Base-by-base conservation (phyloP, 2,329 filamentous ascomycete species). In the Knoxdaviesia proteae region DNA sequence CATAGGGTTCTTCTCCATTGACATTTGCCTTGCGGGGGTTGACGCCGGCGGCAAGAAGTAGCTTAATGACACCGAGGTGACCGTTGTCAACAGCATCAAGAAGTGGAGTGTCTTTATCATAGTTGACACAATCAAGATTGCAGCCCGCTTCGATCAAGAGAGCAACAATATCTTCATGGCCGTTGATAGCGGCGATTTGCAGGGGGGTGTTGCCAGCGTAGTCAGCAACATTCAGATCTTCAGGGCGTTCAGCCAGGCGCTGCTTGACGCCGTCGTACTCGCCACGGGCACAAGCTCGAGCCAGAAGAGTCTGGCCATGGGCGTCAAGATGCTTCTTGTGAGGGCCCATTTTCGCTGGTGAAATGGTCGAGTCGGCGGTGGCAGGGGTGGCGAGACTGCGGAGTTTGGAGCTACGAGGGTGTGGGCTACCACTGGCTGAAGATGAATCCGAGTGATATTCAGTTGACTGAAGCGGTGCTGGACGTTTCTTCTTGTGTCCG, bases 11-110 rank as follows among this genome's bases (percentile, higher is more conserved):
- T 54, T 94, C 80, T 5, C 90, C 90, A 52, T 86, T 80, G n/a
- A 84, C 77, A 55, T 96, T 94, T 39, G 86, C 78, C 50, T 86
- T 82, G 41, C 86, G 77, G 40, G 90, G 90, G 54, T 98, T 92
- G 8, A 93, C 88, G 7, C 87, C 88, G 44, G 87, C 80, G 44
- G 80, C 74, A 3, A 98, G 66, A 34, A 98, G 64, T 7, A 94
- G 65, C 52, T 77, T 83, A 37, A 98, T 82, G 4, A 96, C 88
- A 11, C 81, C 82, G 6, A 94, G 57, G 54, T 98, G 87, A 1
- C 84, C 84, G 53, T 98, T 98, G 51, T 96, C 90, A 32, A 96
- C 86, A 5, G 90, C 90, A 62, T 98, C 90, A 43, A 98, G 79
- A 34, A 98, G 69, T 32, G 90, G 90, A 0, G 90, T 96, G 53